phyloP scores from a whole-genome alignment of 768 basidiomycete genomes.

The Tylopilus felleus region DNA sequence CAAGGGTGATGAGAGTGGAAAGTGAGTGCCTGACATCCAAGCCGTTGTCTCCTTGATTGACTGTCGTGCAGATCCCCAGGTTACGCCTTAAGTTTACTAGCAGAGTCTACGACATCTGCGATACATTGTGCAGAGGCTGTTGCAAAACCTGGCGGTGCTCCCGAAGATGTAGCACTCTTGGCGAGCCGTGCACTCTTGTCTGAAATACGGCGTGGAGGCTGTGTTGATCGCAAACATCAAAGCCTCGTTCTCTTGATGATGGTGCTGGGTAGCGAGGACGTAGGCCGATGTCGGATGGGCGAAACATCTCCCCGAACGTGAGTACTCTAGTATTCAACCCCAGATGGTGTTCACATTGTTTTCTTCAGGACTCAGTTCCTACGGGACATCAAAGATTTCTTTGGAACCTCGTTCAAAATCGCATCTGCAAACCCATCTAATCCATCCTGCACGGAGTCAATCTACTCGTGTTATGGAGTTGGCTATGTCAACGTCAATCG shows the following conservation, averaged over 20 bases:
- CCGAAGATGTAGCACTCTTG: constrained; percentile 87
- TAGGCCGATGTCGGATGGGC: constrained; percentile 84
- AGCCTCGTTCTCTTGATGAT: constrained; percentile 82
- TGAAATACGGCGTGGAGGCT: constrained; percentile 82
- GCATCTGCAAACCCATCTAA: constrained; percentile 54
- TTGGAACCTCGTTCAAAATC: constrained; percentile 94
- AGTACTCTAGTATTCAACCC: constrained; percentile 32
- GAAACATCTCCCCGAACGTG: constrained; percentile 80
- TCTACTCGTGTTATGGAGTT: constrained; percentile 89
- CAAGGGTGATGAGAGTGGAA: constrained; percentile 96
- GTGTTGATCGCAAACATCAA: constrained; percentile 89
- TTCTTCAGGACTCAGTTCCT: constrained; percentile 81
- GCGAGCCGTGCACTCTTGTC: constrained; percentile 76
- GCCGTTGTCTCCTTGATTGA: background rate
- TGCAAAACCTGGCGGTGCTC: constrained; percentile 77
- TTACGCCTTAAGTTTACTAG: constrained; percentile 85
- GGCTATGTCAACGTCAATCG: constrained; percentile 90
- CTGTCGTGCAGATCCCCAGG: constrained; percentile 76
- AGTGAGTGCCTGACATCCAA: constrained; percentile 50
- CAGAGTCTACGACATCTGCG: constrained; percentile 88
- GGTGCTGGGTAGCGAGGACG: constrained; percentile 97
- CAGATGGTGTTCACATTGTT: constrained; percentile 4
- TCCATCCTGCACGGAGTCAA: constrained; percentile 52
- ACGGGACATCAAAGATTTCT: constrained; percentile 74
- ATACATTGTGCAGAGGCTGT: constrained; percentile 86